phyloP scores from a whole-genome alignment of 176 grass and related monocot genomes.

The Chrysopogon serrulatus region DNA sequence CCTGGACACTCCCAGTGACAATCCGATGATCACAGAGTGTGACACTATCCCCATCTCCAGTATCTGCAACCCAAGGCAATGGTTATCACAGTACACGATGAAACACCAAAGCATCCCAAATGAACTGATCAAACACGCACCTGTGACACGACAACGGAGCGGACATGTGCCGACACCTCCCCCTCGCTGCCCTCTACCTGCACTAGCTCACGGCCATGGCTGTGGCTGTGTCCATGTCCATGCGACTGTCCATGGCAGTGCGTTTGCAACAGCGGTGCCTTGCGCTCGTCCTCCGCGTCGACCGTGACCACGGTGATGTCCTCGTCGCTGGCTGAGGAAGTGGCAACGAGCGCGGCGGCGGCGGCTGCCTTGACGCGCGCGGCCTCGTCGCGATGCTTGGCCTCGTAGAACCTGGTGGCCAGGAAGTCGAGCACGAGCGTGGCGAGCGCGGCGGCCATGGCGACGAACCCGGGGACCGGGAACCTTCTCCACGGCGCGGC shows the following conservation, averaged over 20 bases:
- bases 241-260: conserved; percentile 17
- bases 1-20: conserved; percentile 74
- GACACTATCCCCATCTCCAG: conserved; percentile 95
- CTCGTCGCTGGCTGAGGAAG: conserved; percentile 33
- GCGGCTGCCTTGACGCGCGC: conserved; percentile 47
- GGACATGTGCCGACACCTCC: conserved; percentile 41
- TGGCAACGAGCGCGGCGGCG: conserved; percentile 13
- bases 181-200: conserved; percentile 21
- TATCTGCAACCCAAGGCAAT: conserved; percentile 37
- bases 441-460: conserved; percentile 72
- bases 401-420: conserved; percentile 68
- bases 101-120: not conserved
- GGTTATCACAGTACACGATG: not conserved
- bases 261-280: conserved; percentile 26
- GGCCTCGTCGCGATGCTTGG: conserved; percentile 43
- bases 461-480: conserved; percentile 75
- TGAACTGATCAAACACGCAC: conserved; percentile 35
- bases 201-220: not conserved
- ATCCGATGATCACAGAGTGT: conserved; percentile 86
- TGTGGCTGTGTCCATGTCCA: not conserved
- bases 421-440: conserved; percentile 77
- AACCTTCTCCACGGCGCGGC: conserved; percentile 42
- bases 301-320: conserved; percentile 32
- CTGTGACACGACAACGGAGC: conserved; percentile 86
- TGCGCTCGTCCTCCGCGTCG: conserved; percentile 20